Percentiles rank a stretch among this genome's conserved stretches.
Evolutionary conservation across 495 filamentous ascomycete species (phyloP).

Genomic region (Hypoxylon lienhwacheense): DNA sequence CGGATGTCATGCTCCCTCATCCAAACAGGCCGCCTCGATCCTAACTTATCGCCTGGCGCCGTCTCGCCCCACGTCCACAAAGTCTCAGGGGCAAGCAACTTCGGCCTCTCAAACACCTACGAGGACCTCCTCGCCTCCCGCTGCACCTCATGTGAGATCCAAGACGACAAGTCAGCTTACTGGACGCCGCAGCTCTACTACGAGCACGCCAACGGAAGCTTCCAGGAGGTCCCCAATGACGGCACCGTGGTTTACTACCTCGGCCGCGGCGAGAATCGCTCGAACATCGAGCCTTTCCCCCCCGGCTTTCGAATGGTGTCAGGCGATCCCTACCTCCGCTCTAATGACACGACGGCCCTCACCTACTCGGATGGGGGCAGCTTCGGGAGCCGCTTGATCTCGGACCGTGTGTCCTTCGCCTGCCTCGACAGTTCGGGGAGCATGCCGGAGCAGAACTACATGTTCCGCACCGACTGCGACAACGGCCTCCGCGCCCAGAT

Average conservation of each 20-base stretch:
- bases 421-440: slow-evolving; percentile 38
- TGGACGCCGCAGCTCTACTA: slow-evolving; percentile 58
- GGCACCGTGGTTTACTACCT: slow-evolving; percentile 50
- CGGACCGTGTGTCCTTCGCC: slow-evolving; percentile 45
- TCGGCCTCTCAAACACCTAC: slow-evolving; percentile 43
- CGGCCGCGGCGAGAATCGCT: slow-evolving; percentile 43
- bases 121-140: slow-evolving; percentile 42
- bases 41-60: slow-evolving; percentile 59
- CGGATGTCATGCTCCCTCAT: slow-evolving; percentile 35
- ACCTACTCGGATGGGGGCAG: slow-evolving; percentile 29
- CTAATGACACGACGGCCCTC: slow-evolving; percentile 38
- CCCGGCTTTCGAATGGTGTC: slow-evolving; percentile 50
- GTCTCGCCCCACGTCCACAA: slow-evolving; percentile 66
- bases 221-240: slow-evolving; percentile 46
- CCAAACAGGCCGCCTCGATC: slow-evolving; percentile 60
- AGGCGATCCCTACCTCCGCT: slow-evolving; percentile 42
- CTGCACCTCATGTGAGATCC: slow-evolving; percentile 54
- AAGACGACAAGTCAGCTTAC: slow-evolving; percentile 55
- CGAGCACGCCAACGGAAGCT: slow-evolving; percentile 45
- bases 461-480: slow-evolving; percentile 49
- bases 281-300: slow-evolving; percentile 45
- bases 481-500: slow-evolving; percentile 58
- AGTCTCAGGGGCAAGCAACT: slow-evolving; percentile 64
- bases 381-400: slow-evolving; percentile 33
- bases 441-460: slow-evolving; percentile 59